phyloP scores from a whole-genome alignment of 306 rosid species.

The Pyrus betulifolia region DNA sequence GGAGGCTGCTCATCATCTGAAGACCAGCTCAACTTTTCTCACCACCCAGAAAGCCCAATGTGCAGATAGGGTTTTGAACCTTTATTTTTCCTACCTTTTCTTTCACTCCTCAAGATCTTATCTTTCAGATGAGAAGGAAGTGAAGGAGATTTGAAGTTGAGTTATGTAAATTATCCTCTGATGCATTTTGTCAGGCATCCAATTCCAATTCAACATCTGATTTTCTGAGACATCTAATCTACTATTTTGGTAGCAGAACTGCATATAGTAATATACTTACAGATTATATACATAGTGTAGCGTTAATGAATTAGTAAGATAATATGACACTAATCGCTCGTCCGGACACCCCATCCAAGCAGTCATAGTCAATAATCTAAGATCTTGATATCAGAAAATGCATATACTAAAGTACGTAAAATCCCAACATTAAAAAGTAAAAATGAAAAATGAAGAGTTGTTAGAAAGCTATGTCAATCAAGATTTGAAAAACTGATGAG shows the following conservation, averaged over 20 bases:
- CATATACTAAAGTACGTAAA: not conserved
- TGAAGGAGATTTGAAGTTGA: not conserved
- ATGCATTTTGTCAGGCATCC: slow-evolving; percentile 13
- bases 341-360: not conserved
- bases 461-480: not conserved
- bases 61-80: slow-evolving; percentile 49
- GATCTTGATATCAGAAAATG: no score
- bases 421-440: not conserved
- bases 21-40: slow-evolving; percentile 40
- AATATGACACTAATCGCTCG: not conserved
- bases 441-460: not conserved
- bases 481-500: not conserved
- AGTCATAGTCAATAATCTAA: not conserved
- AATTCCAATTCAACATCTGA: not conserved
- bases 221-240: not conserved
- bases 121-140: slow-evolving; percentile 20
- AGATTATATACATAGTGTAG: not conserved
- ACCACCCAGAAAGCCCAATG: slow-evolving; percentile 71
- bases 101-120: not conserved
- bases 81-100: not conserved
- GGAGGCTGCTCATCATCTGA: slow-evolving; percentile 38
- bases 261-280: not conserved
- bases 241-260: not conserved
- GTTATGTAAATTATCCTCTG: not conserved
- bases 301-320: not conserved